Base-by-base conservation (phyloP, 495 filamentous ascomycete genomes). In the Aspergillus incahuasiensis region DNA sequence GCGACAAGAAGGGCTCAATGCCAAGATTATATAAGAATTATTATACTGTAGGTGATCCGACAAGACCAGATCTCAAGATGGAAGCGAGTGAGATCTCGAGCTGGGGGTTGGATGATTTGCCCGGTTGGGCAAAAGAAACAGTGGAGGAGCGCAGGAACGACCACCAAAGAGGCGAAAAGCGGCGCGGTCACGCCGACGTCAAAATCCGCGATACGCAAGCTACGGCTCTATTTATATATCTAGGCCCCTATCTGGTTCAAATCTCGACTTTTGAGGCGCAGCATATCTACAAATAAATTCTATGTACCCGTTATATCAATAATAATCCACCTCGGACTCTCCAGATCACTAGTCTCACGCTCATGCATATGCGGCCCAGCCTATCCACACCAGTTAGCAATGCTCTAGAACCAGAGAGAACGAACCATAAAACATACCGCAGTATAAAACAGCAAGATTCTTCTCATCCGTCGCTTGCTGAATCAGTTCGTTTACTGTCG, bases 401-500 rank as follows among this genome's bases (percentile, higher is more conserved):
- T 35, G 8, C 5, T 0, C 41, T 40, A 43, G 13, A 24, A 11
- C 45, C 20, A 8, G 16, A 47, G 7, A 24, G 42, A 20, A 34
- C 34, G 13, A 49, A 30, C 15, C 5, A 12, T 40, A 24, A 13
- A 45, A 75, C 83, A 66, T 82, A 91, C 91, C 92, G 66, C 82
- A 86, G 79, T 90, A 98, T 57, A 98, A 76, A 44, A 97, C 82
- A 4, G 95, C 95, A 63, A 98, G 68, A 68, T 98, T 97, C 64
- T 82, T 80, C 75, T 94, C 92, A 73, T 97, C 95, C 11, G 85
- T 90, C 20, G 95, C 92, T 72, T 92, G 88, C 67, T 97, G 94
- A 57, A 97, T 97, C 52, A 98, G 72, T 67, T 97, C 94, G 63
- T 96, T 97, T 24, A 98, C 94, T 39, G 91, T 96, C 15, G 94